phyloP scores from a whole-genome alignment of 2,329 filamentous ascomycete species.

The Coniochaeta ligniaria region DNA sequence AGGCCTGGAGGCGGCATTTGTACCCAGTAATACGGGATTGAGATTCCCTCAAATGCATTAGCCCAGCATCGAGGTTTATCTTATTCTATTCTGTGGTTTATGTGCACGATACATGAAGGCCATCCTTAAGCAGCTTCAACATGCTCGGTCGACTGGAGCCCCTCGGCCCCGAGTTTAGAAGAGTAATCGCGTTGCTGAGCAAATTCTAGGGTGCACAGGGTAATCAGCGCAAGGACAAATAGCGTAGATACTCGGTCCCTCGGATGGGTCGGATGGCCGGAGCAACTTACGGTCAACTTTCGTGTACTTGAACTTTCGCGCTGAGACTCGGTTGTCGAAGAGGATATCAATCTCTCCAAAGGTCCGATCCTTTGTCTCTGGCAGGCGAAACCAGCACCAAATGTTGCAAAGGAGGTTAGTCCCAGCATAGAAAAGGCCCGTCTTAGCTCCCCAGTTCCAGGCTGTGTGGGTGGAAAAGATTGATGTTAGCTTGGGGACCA shows the following conservation, averaged over 20 bases:
- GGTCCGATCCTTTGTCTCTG: constrained; percentile 17
- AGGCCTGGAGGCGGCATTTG: too few relatives aligned
- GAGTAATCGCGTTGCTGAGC: constrained; percentile 1
- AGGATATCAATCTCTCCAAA: constrained; percentile 16
- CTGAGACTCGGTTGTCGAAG: constrained; percentile 15
- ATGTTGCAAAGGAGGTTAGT: constrained; percentile 19
- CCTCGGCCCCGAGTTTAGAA: not conserved
- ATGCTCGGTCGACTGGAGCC: not conserved
- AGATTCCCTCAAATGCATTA: too few relatives aligned
- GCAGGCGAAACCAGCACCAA: constrained; percentile 22
- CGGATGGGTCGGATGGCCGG: too few relatives aligned
- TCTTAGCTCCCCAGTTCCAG: constrained; percentile 23
- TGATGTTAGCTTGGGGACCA: not conserved
- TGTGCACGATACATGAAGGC: not conserved
- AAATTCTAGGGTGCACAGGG: constrained; percentile 1
- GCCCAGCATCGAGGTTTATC: too few relatives aligned
- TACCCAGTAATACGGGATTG: too few relatives aligned
- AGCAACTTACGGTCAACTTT: constrained; percentile 15
- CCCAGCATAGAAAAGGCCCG: constrained; percentile 20
- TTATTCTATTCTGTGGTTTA: not conserved
- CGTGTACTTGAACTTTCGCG: constrained; percentile 19
- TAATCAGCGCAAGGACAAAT: not conserved
- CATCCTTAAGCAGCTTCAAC: not conserved
- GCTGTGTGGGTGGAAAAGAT: constrained; percentile 5
- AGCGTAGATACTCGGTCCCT: too few relatives aligned